Base-by-base conservation (phyloP, 768 basidiomycete genomes). In the Hericium alpestre region DNA sequence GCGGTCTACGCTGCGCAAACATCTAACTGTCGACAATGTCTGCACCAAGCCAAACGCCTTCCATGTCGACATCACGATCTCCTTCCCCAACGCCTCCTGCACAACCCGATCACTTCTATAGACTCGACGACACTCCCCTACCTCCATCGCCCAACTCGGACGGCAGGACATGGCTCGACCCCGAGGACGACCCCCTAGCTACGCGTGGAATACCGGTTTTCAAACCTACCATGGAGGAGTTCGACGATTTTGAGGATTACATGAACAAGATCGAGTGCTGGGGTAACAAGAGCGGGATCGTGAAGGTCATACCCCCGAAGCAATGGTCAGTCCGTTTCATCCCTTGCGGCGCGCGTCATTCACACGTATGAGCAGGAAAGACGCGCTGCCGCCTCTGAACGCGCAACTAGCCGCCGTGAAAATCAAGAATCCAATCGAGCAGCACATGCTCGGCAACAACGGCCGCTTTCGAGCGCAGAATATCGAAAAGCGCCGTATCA, bases 201-300 rank as follows among this genome's bases (percentile, higher is more conserved):
- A 80, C 84, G 64, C 86, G 89, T 51, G 96, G 95, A 39, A 95
- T 98, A 49, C 96, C 95, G 5, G 93, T 99, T 12, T 99, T 99
- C 79, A 87, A 83, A 67, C 96, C 96, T 8, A 83, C 87, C 1
- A 87, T 94, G 82, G 85, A 86, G 53, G 92, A 98, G 64, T 96
- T 96, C 64, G 69, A 76, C 59, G 90, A 93, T 71, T 98, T 97
- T 69, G 95, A 99, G 66, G 84, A 67, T 11, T 98, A 91, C 69
- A 86, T 96, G 80, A 84, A 81, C 61, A 81, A 72, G 59, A 79
- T 98, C 48, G 92, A 94, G 67, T 79, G 82, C 59, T 99, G 96
- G 91, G 96, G 96, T 1, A 80, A 77, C 67, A 77, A 77, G 57
- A 93, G 91, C 61, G 96, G 96, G 22, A 95, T 98, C 61, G 87